Conservation (phyloP, 352 stramenopile genomes). For the Phytophthora citrophthora region DNA sequence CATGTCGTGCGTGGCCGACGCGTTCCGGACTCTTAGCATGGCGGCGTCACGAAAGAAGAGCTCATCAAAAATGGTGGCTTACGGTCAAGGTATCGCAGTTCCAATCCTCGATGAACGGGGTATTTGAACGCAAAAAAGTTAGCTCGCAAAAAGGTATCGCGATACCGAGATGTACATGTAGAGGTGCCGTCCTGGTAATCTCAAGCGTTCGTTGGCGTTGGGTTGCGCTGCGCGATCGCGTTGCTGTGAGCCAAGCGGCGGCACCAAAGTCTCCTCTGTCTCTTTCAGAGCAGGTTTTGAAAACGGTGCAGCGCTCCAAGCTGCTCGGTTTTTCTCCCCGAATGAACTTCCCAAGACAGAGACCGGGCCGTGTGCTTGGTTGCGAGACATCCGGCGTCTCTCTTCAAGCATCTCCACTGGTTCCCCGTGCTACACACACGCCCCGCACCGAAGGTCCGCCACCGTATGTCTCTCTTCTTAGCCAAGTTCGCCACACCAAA, state of each 20-base stretch:
- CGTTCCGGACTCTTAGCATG: constrained; percentile 9
- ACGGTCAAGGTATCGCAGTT: constrained; percentile 2
- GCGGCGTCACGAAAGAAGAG: constrained; percentile 31
- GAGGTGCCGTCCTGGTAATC: constrained; percentile 37
- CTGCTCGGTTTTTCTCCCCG: constrained; percentile 34
- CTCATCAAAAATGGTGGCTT: neutral
- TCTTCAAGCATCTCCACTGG: constrained; percentile 37
- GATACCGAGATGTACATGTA: constrained; percentile 38
- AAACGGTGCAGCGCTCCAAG: constrained; percentile 20
- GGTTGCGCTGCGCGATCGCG: constrained; percentile 21
- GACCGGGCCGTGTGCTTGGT: constrained; percentile 16
- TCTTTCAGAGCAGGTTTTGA: constrained; percentile 10
- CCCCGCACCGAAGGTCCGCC: constrained; percentile 22
- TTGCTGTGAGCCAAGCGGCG: constrained; percentile 33
- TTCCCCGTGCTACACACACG: constrained; percentile 36
- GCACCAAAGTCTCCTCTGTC: constrained; percentile 32
- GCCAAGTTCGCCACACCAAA: constrained; percentile 33
- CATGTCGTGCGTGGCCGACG: constrained; percentile 3
- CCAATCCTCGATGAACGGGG: constrained; percentile 21
- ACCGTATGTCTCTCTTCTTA: constrained; percentile 41
- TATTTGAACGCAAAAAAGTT: constrained; percentile 3
- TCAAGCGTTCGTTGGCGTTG: constrained; percentile 26
- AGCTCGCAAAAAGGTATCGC: constrained; percentile 7
- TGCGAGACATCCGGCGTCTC: constrained; percentile 40
- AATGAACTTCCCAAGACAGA: constrained; percentile 32